Evolutionary conservation across 768 basidiomycete species (phyloP).

Genomic region (Cubamyces sp.): DNA sequence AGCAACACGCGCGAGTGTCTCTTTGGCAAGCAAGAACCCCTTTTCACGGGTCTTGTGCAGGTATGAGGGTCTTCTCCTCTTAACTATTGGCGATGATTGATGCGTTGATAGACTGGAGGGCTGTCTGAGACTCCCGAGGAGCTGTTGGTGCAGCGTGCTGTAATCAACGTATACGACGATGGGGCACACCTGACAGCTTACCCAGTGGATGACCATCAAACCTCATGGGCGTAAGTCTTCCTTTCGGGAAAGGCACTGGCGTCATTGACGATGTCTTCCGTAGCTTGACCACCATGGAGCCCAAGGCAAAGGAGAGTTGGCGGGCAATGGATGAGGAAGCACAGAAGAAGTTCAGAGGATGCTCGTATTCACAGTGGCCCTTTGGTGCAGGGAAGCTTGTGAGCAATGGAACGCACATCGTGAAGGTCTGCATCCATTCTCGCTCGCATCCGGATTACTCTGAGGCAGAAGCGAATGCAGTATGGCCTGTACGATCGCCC

Average conservation of each 20-base stretch:
- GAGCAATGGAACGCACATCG: slow-evolving; percentile 28
- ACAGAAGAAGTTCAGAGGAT: slow-evolving; percentile 31
- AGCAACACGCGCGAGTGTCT: slow-evolving; percentile 42
- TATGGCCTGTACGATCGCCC: slow-evolving; percentile 50
- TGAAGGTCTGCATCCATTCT: slow-evolving; percentile 38
- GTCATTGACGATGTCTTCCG: no score
- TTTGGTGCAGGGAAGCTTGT: slow-evolving; percentile 34
- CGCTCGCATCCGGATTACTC: no score
- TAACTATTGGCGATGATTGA: background rate
- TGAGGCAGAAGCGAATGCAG: slow-evolving; percentile 29
- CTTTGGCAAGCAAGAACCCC: slow-evolving; percentile 41
- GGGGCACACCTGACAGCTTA: slow-evolving; percentile 44
- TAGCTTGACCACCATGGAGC: slow-evolving; percentile 39
- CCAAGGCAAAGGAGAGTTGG: slow-evolving; percentile 47
- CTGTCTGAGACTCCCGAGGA: slow-evolving; percentile 34
- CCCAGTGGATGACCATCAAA: slow-evolving; percentile 36
- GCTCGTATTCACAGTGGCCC: slow-evolving; percentile 31
- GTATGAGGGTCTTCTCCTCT: slow-evolving; percentile 30
- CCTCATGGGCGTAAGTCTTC: slow-evolving; percentile 40
- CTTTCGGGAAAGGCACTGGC: no score
- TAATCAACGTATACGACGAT: slow-evolving; percentile 41
- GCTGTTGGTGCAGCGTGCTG: slow-evolving; percentile 28
- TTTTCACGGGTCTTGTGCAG: slow-evolving; percentile 45
- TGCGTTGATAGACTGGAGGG: slow-evolving; percentile 38
- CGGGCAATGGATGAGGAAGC: slow-evolving; percentile 38